These are phyloP conservation scores for Ophiocordyceps australis DNA, from an alignment of 2,329 filamentous ascomycete species.

Conservation along the genomic window DNA sequence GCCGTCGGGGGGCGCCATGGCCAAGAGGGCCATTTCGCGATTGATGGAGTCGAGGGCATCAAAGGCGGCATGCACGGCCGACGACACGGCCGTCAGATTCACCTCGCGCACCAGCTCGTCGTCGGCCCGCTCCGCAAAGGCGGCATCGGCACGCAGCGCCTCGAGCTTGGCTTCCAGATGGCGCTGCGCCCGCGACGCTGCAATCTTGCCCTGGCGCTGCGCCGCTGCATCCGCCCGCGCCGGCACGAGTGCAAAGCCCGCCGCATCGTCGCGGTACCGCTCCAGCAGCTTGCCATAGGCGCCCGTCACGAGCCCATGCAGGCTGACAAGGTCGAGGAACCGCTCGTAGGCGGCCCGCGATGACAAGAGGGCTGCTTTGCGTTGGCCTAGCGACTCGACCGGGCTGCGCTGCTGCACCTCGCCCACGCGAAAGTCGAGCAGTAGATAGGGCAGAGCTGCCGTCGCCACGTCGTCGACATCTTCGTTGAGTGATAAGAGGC, in stretches of 20 bases:
- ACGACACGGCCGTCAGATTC: slow-evolving; percentile 56
- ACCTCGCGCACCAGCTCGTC: slow-evolving; percentile 70
- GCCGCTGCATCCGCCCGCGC: slow-evolving; percentile 38
- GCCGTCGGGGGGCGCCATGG: slow-evolving; percentile 51
- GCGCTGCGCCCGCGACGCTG: slow-evolving; percentile 71
- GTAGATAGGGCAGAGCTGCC: slow-evolving; percentile 68
- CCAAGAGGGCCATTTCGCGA: slow-evolving; percentile 69
- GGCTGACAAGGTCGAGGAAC: slow-evolving; percentile 61
- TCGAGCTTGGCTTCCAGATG: slow-evolving; percentile 70
- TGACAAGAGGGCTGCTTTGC: slow-evolving; percentile 41
- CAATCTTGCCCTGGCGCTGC: slow-evolving; percentile 69
- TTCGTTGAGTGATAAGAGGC: slow-evolving; percentile 85
- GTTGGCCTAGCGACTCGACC: slow-evolving; percentile 19
- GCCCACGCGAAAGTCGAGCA: slow-evolving; percentile 60
- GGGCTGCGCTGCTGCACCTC: slow-evolving; percentile 45
- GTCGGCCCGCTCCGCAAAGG: slow-evolving; percentile 35
- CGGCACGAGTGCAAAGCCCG: slow-evolving; percentile 54
- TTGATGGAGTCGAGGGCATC: slow-evolving; percentile 75
- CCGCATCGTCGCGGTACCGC: slow-evolving; percentile 52
- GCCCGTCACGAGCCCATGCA: slow-evolving; percentile 53
- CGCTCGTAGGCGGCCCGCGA: slow-evolving; percentile 58
- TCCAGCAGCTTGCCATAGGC: slow-evolving; percentile 53
- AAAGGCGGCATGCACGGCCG: slow-evolving; percentile 64
- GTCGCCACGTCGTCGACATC: slow-evolving; percentile 73
- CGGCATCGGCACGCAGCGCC: slow-evolving; percentile 25